phyloP scores from a whole-genome alignment of 1,284 basidiomycete genomes.

The Moesziomyces antarcticus region DNA sequence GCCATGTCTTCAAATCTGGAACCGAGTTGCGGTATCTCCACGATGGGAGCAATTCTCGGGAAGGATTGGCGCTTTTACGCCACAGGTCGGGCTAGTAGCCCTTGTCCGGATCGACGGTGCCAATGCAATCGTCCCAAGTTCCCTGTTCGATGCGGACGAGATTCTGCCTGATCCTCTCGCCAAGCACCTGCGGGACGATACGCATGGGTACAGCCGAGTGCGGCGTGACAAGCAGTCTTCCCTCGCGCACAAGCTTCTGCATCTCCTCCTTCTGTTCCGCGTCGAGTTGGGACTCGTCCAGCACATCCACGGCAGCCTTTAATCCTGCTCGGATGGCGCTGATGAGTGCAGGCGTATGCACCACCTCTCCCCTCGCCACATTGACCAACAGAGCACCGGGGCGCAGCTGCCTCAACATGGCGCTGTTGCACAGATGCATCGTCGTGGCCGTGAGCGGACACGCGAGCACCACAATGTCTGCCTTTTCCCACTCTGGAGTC shows the following conservation, averaged over 20 bases:
- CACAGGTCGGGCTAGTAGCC: slow-evolving; percentile 21
- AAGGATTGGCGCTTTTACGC: too few species aligned
- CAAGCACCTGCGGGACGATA: slow-evolving; percentile 7
- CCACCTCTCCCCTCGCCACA: slow-evolving; percentile 72
- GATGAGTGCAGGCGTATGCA: slow-evolving; percentile 82
- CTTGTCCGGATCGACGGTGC: slow-evolving; percentile 18
- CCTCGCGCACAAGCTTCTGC: slow-evolving; percentile 1
- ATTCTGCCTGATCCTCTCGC: slow-evolving; percentile 15
- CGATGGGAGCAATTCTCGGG: too few species aligned
- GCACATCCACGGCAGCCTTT: slow-evolving; percentile 92
- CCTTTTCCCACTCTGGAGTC: slow-evolving; percentile 3
- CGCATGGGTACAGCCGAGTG: slow-evolving; percentile 30
- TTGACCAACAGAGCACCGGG: slow-evolving; percentile 39
- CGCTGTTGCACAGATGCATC: slow-evolving; percentile 7
- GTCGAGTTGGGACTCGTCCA: too few species aligned
- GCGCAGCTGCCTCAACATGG: slow-evolving; percentile 3
- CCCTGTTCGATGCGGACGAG: slow-evolving; percentile 1
- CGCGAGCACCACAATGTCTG: slow-evolving; percentile 42
- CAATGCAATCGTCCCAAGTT: neutral
- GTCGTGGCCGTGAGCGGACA: slow-evolving; percentile 43
- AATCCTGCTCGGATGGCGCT: slow-evolving; percentile 78
- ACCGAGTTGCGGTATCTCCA: too few species aligned
- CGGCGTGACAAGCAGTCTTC: slow-evolving; percentile 23
- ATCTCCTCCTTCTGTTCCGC: neutral
- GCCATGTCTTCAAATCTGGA: too few species aligned